Evolutionary conservation across 495 filamentous ascomycete genomes (phyloP), one percentile per base, ranked within the genome.

Genomic region (Peziza echinospora): DNA sequence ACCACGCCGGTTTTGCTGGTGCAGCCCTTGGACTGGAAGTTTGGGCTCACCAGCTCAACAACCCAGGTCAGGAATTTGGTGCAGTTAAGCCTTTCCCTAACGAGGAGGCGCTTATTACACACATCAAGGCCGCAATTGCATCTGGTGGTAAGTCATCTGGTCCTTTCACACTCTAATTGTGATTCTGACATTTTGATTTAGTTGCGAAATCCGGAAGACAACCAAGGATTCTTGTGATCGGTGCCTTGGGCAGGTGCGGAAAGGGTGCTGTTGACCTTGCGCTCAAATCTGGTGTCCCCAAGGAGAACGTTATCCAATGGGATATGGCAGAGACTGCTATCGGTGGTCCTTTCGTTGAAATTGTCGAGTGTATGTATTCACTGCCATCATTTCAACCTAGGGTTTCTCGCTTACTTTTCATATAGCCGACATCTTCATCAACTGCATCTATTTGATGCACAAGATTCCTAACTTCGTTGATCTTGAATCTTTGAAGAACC

Each of bases 241-340:
- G 75, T 40, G 75, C 75, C 7, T 62, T 92, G 21, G 87, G 89
- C 46, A 78, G 87, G 45, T 93, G 86, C 59, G 89, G 87, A 21
- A 72, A 69, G 9, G 89, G 87, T 40, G 84, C 89, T 21, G 77
- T 92, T 3, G 77, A 87, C 44, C 64, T 89, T 48, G 81, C 78
- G 53, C 68, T 72, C 54, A 75, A 77, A 63, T 78, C 75, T 21
- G 87, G 84, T 40, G 67, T 93, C 24, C 72, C 76, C 9, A 71
- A 77, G 16, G 71, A 73, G 49, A 72, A 81, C 53, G 75, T 93
- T 52, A 62, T 87, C 54, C 74, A 85, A 68, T 94, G 87, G 87
- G 89, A 96, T 68, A 71, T 97, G 64, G 76, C 68, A 1, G 89
- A 94, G 72, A 94, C 87, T n/a, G 67, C 64, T 2, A 71, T 71